phyloP scores from a whole-genome alignment of 2,329 filamentous ascomycete genomes.

The Coniochaeta sp. region DNA sequence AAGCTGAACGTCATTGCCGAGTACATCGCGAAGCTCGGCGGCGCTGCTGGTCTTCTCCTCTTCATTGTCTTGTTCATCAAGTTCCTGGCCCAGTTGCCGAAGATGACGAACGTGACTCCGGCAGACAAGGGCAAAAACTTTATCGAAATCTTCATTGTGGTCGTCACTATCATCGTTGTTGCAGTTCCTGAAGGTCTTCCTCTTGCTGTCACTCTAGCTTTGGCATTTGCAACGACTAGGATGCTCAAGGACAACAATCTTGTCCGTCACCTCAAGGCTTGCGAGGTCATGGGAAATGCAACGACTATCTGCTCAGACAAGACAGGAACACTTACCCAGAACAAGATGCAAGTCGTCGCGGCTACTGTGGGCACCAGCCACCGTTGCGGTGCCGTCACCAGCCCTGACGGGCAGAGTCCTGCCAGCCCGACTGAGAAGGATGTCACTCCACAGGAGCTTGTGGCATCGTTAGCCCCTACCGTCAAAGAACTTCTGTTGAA shows the following conservation, averaged over 20 bases:
- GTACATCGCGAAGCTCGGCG: conserved; percentile 71
- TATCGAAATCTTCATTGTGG: conserved; percentile 68
- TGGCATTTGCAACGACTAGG: conserved; percentile 69
- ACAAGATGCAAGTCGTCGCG: conserved; percentile 61
- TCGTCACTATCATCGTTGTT: conserved; percentile 73
- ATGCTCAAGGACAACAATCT: conserved; percentile 75
- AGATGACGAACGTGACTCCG: conserved; percentile 43
- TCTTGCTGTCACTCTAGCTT: conserved; percentile 67
- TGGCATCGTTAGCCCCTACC: conserved; percentile 33
- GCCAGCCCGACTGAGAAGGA: conserved; percentile 25
- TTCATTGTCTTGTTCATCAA: conserved; percentile 83
- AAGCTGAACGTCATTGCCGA: conserved; percentile 70
- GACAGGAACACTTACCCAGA: conserved; percentile 59
- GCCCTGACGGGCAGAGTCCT: conserved; percentile 13
- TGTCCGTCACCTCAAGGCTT: conserved; percentile 68
- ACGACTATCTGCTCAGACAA: conserved; percentile 65
- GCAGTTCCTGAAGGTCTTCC: conserved; percentile 73
- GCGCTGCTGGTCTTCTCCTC: conserved; percentile 67
- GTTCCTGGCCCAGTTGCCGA: conserved; percentile 63
- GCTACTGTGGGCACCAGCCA: conserved; percentile 49
- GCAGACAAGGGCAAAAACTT: conserved; percentile 73
- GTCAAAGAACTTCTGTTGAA: conserved; percentile 48
- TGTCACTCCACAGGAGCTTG: conserved; percentile 37
- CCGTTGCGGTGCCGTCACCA: conserved; percentile 38
- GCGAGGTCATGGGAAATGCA: conserved; percentile 76